phyloP scores from a whole-genome alignment of 148 eudicot species.

The Vaccinium vitisidaea region DNA sequence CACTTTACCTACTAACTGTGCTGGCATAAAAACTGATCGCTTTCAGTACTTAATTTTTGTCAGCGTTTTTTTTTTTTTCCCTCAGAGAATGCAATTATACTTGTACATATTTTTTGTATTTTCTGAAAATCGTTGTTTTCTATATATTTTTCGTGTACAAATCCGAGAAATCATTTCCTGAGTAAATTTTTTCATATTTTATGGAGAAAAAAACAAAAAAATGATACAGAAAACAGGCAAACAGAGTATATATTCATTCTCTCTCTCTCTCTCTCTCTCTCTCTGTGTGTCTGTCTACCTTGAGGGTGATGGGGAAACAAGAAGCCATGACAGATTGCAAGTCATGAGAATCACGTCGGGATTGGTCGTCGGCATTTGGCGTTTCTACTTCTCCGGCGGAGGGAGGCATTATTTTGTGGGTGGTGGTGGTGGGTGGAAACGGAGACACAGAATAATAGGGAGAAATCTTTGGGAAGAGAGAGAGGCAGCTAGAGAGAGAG shows the following conservation, averaged over 20 bases:
- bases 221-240: not conserved
- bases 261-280: not conserved
- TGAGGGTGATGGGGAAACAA: constrained; percentile 59
- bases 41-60: not conserved
- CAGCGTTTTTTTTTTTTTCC: not conserved
- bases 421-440: not conserved
- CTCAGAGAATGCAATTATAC: not conserved
- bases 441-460: constrained; percentile 3
- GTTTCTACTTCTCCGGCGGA: constrained; percentile 9
- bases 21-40: not conserved
- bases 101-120: not conserved
- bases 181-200: not conserved
- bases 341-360: constrained; percentile 14
- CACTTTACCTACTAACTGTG: not conserved
- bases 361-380: constrained; percentile 7
- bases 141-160: not conserved
- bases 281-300: constrained; percentile 36
- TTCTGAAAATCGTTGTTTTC: not conserved
- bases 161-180: not conserved
- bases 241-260: not conserved
- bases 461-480: not conserved
- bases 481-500: not conserved
- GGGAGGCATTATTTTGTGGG: constrained; percentile 13
- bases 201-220: not conserved
- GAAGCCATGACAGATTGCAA: constrained; percentile 37